Evolutionary conservation across 2,329 filamentous ascomycete species (phyloP), one percentile per base, ranked within the genome.

Genomic region (Hymenoscyphus occultus): DNA sequence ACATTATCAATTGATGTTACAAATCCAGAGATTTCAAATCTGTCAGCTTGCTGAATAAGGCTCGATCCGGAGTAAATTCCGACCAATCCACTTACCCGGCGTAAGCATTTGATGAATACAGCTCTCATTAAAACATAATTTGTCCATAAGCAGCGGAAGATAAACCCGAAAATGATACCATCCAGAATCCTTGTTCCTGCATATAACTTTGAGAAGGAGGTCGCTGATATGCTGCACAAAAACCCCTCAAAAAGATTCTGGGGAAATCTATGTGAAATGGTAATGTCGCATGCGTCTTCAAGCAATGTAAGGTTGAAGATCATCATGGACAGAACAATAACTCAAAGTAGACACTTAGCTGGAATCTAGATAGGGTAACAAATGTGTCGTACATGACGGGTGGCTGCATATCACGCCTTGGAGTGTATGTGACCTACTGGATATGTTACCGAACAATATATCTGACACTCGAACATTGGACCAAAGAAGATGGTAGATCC

Each of bases 361-460:
- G 9, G 10, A 19, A 51, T 51, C 45, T 51, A 51, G n/a, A 51
- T 51, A 51, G n/a, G 45, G 32, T 9, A 35, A 35, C 5, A 22
- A 51, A 12, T 51, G 19, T 51, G 45, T 51, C 45, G 45, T 51
- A 51, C 45, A 51, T 51, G 45, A 51, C 45, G 45, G 45, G 45
- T 51, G 19, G 19, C 6, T 51, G 45, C 45, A 51, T n/a, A 51
- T 51, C 19, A n/a, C 45, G 45, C 19, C n/a, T 51, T 22, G 45
- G 6, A 19, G n/a, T n/a, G n/a, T 19, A 19, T 51, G 45, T 22
- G 45, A 51, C 45, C 45, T 51, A 19, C 45, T 51, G 9, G 45
- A 51, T 51, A 51, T n/a, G 45, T 51, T 19, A 51, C 45, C n/a
- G n/a, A 19, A 51, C 19, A 19, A 51, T 51, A 51, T 51, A 51